Conservation (phyloP, 2,329 filamentous ascomycete species). For the Talaromyces sp. region DNA sequence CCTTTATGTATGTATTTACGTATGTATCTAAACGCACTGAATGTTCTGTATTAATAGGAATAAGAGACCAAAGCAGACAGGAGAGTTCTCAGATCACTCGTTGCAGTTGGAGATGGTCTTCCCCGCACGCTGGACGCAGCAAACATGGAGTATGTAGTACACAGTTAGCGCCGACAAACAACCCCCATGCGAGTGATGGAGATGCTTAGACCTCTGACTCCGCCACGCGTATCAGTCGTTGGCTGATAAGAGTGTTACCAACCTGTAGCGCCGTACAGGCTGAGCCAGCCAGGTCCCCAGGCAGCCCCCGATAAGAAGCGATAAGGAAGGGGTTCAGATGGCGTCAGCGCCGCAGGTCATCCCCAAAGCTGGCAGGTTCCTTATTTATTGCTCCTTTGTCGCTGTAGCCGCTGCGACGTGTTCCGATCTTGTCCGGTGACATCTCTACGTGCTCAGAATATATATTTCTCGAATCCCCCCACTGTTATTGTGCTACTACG, state of each 20-base stretch:
- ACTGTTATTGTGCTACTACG: background rate
- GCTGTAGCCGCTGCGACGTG: background rate
- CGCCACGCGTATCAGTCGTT: background rate
- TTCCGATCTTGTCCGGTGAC: background rate
- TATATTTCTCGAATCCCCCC: background rate
- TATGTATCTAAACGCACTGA: background rate
- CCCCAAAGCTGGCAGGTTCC: background rate
- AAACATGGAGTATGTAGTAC: background rate
- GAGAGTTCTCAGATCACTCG: background rate
- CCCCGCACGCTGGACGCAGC: background rate
- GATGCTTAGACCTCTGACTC: conserved; percentile 5
- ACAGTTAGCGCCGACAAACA: background rate
- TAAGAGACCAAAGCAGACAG: background rate
- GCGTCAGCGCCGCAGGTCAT: conserved; percentile 9
- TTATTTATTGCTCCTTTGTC: background rate
- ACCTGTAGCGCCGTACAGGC: background rate
- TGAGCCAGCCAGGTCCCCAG: background rate
- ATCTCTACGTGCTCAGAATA: background rate
- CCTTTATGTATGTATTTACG: background rate
- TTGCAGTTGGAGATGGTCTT: background rate
- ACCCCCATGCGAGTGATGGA: background rate
- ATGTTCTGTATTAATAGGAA: background rate
- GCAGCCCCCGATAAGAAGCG: background rate
- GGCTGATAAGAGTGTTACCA: background rate
- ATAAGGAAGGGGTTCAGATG: background rate